Evolutionary conservation across 1,284 basidiomycete genomes (phyloP), one percentile per base, ranked within the genome.

Genomic region (Boletus mariae): DNA sequence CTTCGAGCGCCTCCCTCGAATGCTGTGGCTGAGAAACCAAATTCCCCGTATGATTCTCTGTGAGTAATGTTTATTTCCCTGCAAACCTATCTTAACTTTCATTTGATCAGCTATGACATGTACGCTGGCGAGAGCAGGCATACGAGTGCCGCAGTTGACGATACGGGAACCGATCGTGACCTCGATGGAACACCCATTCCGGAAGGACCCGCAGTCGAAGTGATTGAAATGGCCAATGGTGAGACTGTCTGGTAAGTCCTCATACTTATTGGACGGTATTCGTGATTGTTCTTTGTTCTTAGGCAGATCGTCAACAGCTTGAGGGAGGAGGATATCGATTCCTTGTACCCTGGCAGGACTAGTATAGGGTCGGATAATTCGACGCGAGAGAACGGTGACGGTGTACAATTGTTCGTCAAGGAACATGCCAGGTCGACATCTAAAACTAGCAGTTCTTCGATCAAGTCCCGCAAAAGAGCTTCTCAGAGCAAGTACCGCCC

Each of bases 261-360:
- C 28, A 51, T 48, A 40, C 40, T 9, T 26, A n/a, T 55, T 57
- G 47, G 49, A 49, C 42, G 46, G 32, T 8, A 40, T 38, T 20
- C 35, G 37, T 51, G 35, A 29, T 38, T 52, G 25, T 59, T 41
- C 32, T 25, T 42, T 45, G 56, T 57, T 56, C 48, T n/a, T 57
- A 90, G 87, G 87, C 85, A 84, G 54, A 88, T 92, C 58, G 87
- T 92, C 45, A 89, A 91, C 61, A 85, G 87, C 15, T 70, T 92
- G 58, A 84, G 89, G 37, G 87, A 90, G 47, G 85, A 85, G 28
- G 87, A 91, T 60, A 76, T 80, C 26, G 84, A 87, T 57, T 86
- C 83, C 44, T 70, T 79, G 58, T 87, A 87, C 62, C 78, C 77
- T 23, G 77, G 79, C 57, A 83, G 89, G 47, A 73, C 78, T 13